Base-by-base conservation (phyloP, 140 eudicot genomes). In the Stevia rebaudiana region DNA sequence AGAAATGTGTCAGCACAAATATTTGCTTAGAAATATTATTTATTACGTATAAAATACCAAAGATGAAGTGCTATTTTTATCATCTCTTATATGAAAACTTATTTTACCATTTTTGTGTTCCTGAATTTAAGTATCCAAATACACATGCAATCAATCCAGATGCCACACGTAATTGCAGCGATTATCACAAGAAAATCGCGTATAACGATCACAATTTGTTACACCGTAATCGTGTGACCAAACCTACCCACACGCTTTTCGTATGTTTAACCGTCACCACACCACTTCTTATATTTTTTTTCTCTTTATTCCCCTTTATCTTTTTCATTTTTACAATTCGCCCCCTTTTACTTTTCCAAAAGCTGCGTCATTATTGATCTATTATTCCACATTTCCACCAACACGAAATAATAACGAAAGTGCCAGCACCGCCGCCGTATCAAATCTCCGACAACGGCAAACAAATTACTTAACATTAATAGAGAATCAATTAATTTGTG, bases 341-440 rank as follows among this genome's bases (percentile, higher is more conserved):
- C 35, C 23, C 64, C 79, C 74, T 41, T 74, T 67, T 36, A 2
- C 69, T 67, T 66, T 74, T 74, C 48, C 19, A 67, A 74, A 74
- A 74, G 79, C 74, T 28, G 44, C 46, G 22, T 37, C 18, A 37
- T 47, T 66, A 66, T 58, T 58, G 74, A 59, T 74, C 64, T 41
- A 67, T 59, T 58, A 74, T 66, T 74, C 65, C 52, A 52, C 43
- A 47, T n/a, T n/a, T n/a, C n/a, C n/a, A n/a, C n/a, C n/a, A 55
- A 25, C 54, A 68, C 43, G 19, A 48, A 30, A 8, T 22, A 49
- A 2, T 37, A 37, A 28, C 56, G 8, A 52, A 9, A 6, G n/a
- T 31, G 22, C 28, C 69, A 13, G 39, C 63, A 15, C 46, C 75
- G 65, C 55, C 73, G 44, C 31, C 56, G 65, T 55, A 56, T 4